These are phyloP conservation scores for Thalia dealbata DNA, from an alignment of 176 grass and related monocot genomes.

Conservation along the genomic window DNA sequence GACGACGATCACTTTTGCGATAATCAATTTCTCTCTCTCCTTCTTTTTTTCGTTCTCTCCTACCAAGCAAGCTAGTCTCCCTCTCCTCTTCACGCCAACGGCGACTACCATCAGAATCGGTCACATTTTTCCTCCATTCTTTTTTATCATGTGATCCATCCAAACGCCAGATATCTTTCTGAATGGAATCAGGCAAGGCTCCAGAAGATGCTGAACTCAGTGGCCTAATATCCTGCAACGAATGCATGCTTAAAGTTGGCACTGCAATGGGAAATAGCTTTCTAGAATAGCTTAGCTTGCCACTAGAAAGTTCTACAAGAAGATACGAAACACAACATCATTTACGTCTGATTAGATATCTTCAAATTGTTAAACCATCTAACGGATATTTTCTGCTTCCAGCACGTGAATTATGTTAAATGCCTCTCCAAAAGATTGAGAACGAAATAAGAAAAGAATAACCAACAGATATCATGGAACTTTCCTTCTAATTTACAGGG, in stretches of 20 bases:
- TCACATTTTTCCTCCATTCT: constrained; percentile 41
- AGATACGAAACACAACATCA: no score
- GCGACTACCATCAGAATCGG: constrained; percentile 62
- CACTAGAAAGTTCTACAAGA: not conserved
- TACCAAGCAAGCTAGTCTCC: constrained; percentile 83
- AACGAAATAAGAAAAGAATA: no score
- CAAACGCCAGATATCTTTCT: constrained; percentile 50
- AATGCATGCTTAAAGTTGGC: not conserved
- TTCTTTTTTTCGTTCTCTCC: constrained; percentile 70
- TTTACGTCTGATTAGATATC: no score
- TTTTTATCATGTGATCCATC: constrained; percentile 71
- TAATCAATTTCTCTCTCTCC: constrained; percentile 57
- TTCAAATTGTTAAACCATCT: no score
- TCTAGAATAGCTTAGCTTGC: not conserved
- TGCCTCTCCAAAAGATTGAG: no score
- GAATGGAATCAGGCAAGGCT: constrained; percentile 37
- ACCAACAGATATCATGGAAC: no score
- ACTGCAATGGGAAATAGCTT: not conserved
- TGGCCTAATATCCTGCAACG: constrained; percentile 11
- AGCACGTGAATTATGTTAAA: no score
- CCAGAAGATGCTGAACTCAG: constrained; percentile 23
- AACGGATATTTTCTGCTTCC: no score
- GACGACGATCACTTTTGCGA: constrained; percentile 54
- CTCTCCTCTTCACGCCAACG: constrained; percentile 97
- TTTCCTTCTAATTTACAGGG: no score